Evolutionary conservation across 371 early-diverging fungal species (phyloP), one percentile per base, ranked within the genome.

Genomic region (Mortierella sp.): DNA sequence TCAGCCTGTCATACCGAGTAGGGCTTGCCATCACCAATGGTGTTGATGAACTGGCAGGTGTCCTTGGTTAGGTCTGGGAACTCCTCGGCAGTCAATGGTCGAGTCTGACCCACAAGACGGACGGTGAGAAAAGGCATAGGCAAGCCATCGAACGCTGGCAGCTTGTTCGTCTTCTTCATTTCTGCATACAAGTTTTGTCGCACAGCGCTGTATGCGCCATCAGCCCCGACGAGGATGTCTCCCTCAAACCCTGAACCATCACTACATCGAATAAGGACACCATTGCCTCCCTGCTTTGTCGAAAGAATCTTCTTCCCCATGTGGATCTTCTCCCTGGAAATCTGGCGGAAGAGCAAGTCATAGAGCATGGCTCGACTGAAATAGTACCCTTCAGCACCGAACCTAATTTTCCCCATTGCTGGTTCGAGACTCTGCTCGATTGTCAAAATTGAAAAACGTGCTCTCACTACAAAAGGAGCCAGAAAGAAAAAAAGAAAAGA

Each of bases 191-290:
- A n/a, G 24, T 19, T 34, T n/a, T 79, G 79, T 26, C 79, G 74
- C 7, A 79, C 68, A 0, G 64, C 53, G 5, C 70, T 70, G 31
- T 78, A 73, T 29, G 73, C 66, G 1, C 79, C 79, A 66, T 78
- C 79, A 8, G 67, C 67, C n/a, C 75, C 79, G 3, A 79, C 71
- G 10, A 79, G 55, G 34, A 79, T 79, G 14, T 74, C 37, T n/a
- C 75, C 71, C 9, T 68, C 31, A 39, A 53, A 53, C 2, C 41
- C 52, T 22, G 63, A 50, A 3, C 48, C 53, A 40, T 79, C 79
- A 0, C 74, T 61, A 24, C 53, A 68, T 14, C 66, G 47, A 47
- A 74, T 64, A 9, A 66, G 26, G 24, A 79, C 68, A 11, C 71
- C 71, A 19, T 37, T 34, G 6, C 24, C 48, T 4, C 58, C 67